These are phyloP conservation scores for Fraxinus ornus DNA, from an alignment of 305 asterid genomes.

Conservation along the genomic window DNA sequence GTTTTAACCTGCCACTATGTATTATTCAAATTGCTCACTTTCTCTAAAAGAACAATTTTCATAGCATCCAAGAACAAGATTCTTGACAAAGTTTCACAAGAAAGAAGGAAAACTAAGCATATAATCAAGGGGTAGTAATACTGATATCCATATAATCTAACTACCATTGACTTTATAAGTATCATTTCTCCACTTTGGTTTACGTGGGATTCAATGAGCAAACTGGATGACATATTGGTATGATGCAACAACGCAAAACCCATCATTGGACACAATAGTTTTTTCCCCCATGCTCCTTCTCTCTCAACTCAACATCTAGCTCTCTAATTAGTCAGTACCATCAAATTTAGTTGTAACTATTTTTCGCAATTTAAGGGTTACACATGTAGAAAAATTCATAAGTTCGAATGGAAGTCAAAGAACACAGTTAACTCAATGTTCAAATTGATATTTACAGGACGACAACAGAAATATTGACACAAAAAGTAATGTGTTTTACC, in stretches of 20 bases:
- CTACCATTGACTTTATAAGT: slow-evolving; percentile 1
- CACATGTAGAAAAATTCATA: no score
- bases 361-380: no score
- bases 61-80: neutral
- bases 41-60: neutral
- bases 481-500: neutral
- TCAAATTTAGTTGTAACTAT: neutral
- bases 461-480: neutral
- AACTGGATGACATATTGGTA: slow-evolving; percentile 61
- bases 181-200: neutral
- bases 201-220: slow-evolving; percentile 41
- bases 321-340: neutral
- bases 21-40: neutral
- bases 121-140: neutral
- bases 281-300: neutral
- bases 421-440: neutral
- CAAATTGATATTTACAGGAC: neutral
- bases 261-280: slow-evolving; percentile 15
- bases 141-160: neutral
- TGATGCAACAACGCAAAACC: slow-evolving; percentile 72
- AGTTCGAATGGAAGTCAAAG: no score
- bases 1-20: neutral
- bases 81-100: neutral
- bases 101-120: neutral
- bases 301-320: neutral